phyloP scores from a whole-genome alignment of 2,329 filamentous ascomycete species.

The Sclerotinia nivalis region DNA sequence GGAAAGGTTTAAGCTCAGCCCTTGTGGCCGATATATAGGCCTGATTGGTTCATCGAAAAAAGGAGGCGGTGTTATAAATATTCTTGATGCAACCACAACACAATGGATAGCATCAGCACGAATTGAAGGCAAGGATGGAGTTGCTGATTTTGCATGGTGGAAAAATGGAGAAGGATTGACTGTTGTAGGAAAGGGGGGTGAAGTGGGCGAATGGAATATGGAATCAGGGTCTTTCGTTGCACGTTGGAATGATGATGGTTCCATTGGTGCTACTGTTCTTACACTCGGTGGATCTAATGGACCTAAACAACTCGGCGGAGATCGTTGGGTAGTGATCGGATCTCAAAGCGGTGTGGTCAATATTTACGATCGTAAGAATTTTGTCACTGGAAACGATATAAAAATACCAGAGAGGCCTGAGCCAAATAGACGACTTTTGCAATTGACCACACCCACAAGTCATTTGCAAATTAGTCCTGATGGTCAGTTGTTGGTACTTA shows the following conservation, averaged over 20 bases:
- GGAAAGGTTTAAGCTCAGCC: constrained; percentile 86
- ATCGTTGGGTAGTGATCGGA: constrained; percentile 87
- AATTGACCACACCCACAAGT: constrained; percentile 83
- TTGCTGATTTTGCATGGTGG: constrained; percentile 95
- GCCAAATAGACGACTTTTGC: constrained; percentile 74
- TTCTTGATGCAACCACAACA: constrained; percentile 75
- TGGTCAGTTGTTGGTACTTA: constrained; percentile 85
- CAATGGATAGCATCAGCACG: constrained; percentile 87
- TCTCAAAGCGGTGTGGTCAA: constrained; percentile 88
- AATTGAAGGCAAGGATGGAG: constrained; percentile 77
- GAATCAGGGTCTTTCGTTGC: constrained; percentile 67
- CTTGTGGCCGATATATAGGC: constrained; percentile 83
- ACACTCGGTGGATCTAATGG: constrained; percentile 69
- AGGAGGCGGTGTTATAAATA: constrained; percentile 84
- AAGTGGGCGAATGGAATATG: constrained; percentile 86
- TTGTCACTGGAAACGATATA: constrained; percentile 45
- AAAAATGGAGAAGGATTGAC: constrained; percentile 76
- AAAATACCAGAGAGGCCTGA: constrained; percentile 66
- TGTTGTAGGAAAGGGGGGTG: constrained; percentile 81
- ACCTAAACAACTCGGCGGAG: constrained; percentile 65
- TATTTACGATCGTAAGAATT: constrained; percentile 74
- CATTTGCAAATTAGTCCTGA: constrained; percentile 81
- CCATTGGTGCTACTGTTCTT: constrained; percentile 80
- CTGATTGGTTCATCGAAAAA: constrained; percentile 78
- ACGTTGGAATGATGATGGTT: constrained; percentile 88